Percentiles rank a stretch among this genome's conserved stretches.
These are phyloP conservation scores for Platismatia glauca DNA, from an alignment of 495 filamentous ascomycete genomes.

Conservation along the genomic window DNA sequence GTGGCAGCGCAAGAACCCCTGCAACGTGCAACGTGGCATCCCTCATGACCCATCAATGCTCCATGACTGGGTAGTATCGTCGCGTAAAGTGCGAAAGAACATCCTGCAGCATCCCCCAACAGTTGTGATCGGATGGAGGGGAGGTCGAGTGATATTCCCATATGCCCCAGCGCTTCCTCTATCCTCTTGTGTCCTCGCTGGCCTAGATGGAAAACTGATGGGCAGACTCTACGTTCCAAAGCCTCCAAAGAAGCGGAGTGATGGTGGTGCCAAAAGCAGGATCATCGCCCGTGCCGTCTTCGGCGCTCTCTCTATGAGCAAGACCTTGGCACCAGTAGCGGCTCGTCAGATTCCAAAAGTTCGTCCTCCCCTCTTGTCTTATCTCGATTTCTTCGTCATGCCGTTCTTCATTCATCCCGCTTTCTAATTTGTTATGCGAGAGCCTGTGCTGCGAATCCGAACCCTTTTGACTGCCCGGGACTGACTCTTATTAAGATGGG, in stretches of 20 bases:
- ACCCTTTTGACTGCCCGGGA: neutral
- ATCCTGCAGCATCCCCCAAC: neutral
- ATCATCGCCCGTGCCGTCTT: constrained; percentile 11
- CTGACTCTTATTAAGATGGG: constrained; percentile 1
- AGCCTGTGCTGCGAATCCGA: neutral
- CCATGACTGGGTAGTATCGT: neutral
- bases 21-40: constrained; percentile 5
- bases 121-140: neutral
- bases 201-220: neutral
- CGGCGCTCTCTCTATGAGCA: constrained; percentile 4
- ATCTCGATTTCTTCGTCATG: neutral
- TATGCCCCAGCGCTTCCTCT: constrained; percentile 4
- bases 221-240: constrained; percentile 7
- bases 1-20: neutral
- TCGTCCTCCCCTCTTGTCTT: neutral
- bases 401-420: neutral
- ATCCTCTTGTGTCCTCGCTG: neutral
- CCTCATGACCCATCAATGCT: constrained; percentile 1
- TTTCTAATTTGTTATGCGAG: neutral
- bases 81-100: neutral
- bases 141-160: neutral
- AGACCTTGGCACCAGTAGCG: neutral
- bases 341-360: constrained; percentile 6
- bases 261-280: constrained; percentile 4
- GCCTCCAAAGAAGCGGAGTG: constrained; percentile 9